Percentiles rank a stretch among this genome's conserved stretches.
These are phyloP conservation scores for Allomyces macrogynus DNA, from an alignment of 192 early-diverging fungal genomes.

Conservation along the genomic window DNA sequence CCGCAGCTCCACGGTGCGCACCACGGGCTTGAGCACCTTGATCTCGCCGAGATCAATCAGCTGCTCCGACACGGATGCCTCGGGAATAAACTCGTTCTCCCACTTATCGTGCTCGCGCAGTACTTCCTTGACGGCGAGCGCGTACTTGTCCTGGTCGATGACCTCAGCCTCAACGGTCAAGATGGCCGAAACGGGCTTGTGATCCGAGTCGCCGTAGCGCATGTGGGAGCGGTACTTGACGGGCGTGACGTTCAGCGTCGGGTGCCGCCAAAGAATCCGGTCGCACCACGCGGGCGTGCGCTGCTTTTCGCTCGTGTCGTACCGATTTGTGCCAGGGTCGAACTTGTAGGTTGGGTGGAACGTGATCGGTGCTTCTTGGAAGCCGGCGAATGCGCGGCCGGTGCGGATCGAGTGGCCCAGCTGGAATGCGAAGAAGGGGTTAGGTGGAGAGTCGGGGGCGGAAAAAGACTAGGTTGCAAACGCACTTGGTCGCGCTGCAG, in stretches of 20 bases:
- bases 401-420: constrained; percentile 39
- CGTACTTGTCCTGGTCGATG: constrained; percentile 32
- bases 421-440: constrained; percentile 7
- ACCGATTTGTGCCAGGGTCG: constrained; percentile 56
- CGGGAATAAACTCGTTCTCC: constrained; percentile 61
- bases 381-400: constrained; percentile 58
- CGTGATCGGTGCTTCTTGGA: constrained; percentile 51
- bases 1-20: constrained; percentile 30
- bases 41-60: constrained; percentile 55
- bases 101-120: constrained; percentile 52
- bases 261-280: constrained; percentile 72
- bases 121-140: constrained; percentile 34
- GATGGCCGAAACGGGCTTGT: constrained; percentile 69
- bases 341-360: constrained; percentile 91
- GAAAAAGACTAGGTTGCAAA: constrained; percentile 1
- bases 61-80: constrained; percentile 32
- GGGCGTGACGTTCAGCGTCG: constrained; percentile 7
- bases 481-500: constrained; percentile 62
- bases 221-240: neutral
- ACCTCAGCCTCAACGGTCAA: constrained; percentile 36
- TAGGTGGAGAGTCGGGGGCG: neutral
- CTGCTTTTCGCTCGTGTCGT: constrained; percentile 64
- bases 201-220: constrained; percentile 26
- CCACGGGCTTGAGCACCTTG: constrained; percentile 21
- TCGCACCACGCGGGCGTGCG: constrained; percentile 86